Conservation (phyloP, 108 stramenopile species). For the Nitzschia palea region DNA sequence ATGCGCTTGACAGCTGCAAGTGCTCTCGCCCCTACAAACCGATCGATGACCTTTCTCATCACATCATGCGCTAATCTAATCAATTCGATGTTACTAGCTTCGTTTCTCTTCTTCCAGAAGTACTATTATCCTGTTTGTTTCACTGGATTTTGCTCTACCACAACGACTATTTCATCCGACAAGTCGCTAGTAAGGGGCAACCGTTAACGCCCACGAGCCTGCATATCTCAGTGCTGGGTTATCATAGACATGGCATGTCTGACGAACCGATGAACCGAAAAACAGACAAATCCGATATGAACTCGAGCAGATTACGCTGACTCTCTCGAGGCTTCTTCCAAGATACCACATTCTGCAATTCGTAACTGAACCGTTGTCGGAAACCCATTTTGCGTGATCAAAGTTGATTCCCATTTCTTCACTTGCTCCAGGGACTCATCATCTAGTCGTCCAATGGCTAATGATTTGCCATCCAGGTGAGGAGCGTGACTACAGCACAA, state of each 20-base stretch:
- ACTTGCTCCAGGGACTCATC: slow-evolving; percentile 60
- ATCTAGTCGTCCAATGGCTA: slow-evolving; percentile 79
- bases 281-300: neutral
- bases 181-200: too few relatives aligned
- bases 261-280: neutral
- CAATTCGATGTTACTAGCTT: too few relatives aligned
- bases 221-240: neutral
- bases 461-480: slow-evolving; percentile 85
- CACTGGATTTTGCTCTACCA: too few relatives aligned
- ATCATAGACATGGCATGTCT: neutral
- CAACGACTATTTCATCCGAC: too few relatives aligned
- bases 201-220: too few relatives aligned
- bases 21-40: too few relatives aligned
- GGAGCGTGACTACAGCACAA: slow-evolving; percentile 59
- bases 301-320: too few relatives aligned
- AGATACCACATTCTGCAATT: slow-evolving; percentile 60
- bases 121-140: too few relatives aligned
- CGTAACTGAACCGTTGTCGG: slow-evolving; percentile 61
- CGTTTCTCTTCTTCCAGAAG: too few relatives aligned
- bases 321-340: slow-evolving; percentile 18
- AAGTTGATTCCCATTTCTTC: slow-evolving; percentile 50
- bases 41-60: too few relatives aligned
- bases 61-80: too few relatives aligned
- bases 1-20: too few relatives aligned
- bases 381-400: slow-evolving; percentile 71